Conservation (phyloP, 1,139 yeast genomes). For the Kazachstania sp. region DNA sequence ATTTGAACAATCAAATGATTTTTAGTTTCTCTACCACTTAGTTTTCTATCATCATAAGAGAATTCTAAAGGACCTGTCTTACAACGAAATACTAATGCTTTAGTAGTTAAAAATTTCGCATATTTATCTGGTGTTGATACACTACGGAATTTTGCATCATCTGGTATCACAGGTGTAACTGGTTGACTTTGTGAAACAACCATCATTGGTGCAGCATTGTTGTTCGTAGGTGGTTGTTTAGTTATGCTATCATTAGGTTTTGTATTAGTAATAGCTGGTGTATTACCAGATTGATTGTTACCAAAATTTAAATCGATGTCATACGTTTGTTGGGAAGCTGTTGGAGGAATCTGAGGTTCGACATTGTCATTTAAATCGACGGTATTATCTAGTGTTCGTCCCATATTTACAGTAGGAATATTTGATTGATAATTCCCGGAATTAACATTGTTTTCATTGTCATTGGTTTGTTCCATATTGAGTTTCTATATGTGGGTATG, state of each 20-base stretch:
- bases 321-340: no score
- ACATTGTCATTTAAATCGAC: no score
- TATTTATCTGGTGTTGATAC: conserved; percentile 38
- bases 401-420: no score
- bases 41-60: conserved; percentile 35
- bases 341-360: no score
- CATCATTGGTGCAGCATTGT: conserved; percentile 5
- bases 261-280: no score
- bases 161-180: conserved; percentile 2
- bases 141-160: conserved; percentile 23
- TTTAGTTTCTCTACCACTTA: conserved; percentile 33
- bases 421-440: no score
- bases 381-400: no score
- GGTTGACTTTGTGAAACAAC: conserved; percentile 5
- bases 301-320: no score
- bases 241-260: neutral
- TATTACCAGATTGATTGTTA: no score
- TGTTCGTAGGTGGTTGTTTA: neutral
- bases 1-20: conserved; percentile 51
- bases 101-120: conserved; percentile 34
- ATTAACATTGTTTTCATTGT: no score
- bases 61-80: conserved; percentile 33
- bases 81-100: conserved; percentile 32
- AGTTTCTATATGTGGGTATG: no score
- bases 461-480: no score